These are phyloP conservation scores for Plasmodium blacklocki DNA, from an alignment of 169 alveolate genomes.

Conservation along the genomic window DNA sequence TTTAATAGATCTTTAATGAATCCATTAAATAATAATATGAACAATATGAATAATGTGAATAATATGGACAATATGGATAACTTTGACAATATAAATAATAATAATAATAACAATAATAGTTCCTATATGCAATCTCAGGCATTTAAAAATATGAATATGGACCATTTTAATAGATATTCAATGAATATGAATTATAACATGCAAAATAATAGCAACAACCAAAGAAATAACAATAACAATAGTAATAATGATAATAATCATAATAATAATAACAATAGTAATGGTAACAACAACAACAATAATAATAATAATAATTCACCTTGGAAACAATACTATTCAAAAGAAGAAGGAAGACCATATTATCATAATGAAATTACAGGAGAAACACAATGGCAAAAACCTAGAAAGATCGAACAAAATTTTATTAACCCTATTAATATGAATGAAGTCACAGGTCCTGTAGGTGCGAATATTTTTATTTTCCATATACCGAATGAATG, in stretches of 20 bases:
- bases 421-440: slow-evolving; percentile 57
- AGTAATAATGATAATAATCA: not conserved
- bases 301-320: slow-evolving; percentile 22
- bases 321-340: slow-evolving; percentile 70
- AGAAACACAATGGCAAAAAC: slow-evolving; percentile 93
- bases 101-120: slow-evolving; percentile 31
- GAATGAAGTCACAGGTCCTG: slow-evolving; percentile 88
- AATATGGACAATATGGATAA: too few relatives aligned
- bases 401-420: slow-evolving; percentile 87
- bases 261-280: not conserved
- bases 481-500: slow-evolving; percentile 95
- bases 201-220: slow-evolving; percentile 42
- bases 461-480: slow-evolving; percentile 93
- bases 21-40: slow-evolving; percentile 35
- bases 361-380: slow-evolving; percentile 89
- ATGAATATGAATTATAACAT: slow-evolving; percentile 59
- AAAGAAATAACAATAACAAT: slow-evolving; percentile 26
- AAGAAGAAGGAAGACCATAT: slow-evolving; percentile 89
- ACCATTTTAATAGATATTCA: slow-evolving; percentile 51
- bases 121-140: slow-evolving; percentile 36
- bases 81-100: not conserved
- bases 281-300: slow-evolving; percentile 5
- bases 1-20: slow-evolving; percentile 37
- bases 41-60: not conserved
- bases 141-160: slow-evolving; percentile 54